Base-by-base conservation (phyloP, 2,329 filamentous ascomycete species). In the Calonectria honghensis region DNA sequence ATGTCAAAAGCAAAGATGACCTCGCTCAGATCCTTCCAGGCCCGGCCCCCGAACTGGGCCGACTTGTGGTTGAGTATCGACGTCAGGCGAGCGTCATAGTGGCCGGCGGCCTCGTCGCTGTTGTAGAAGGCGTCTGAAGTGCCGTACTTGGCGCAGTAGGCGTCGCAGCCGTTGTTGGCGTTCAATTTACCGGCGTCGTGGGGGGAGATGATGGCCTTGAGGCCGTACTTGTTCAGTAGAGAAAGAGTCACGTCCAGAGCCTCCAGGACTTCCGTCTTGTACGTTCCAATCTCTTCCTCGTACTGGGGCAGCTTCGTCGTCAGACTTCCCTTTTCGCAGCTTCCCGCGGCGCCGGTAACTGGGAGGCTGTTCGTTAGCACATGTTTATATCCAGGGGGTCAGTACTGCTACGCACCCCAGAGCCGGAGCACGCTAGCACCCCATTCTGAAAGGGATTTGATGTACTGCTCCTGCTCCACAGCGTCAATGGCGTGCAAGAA, bases 141-240 rank as follows among this genome's bases (percentile, higher is more conserved):
- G 32, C 54, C 29, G 54, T 59, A 59, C 32, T 59, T 59, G n/a
- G 32, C n/a, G 54, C 54, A 59, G 54, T 59, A 59, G 31, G 54
- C 54, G 35, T 59, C 54, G 32, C 54, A 59, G 54, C 54, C 54
- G 20, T 59, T 59, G 54, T 59, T 59, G 54, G 54, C 54, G 32
- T 59, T 59, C 20, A 59, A 16, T 27, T 59, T 59, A 1, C 54
- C 54, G 54, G 54, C 54, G 31, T 65, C 39, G 31, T 65, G 61
- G 41, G 27, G 39, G 16, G 41, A 65, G 24, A 50, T 16, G 31
- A 65, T 59, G 32, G 54, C 54, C 32, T 59, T 59, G 32, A 59
- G 54, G 10, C 32, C 54, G 31, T 59, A 37, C 29, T 59, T 59
- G 20, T 37, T n/a, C 32, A 59, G 54, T 2, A 59, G 32, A 35